A percentile compares a stretch with the other conserved stretches of the same genome.
These are phyloP conservation scores for Phanerochaete sordida DNA, from an alignment of 768 basidiomycete species.

Conservation along the genomic window DNA sequence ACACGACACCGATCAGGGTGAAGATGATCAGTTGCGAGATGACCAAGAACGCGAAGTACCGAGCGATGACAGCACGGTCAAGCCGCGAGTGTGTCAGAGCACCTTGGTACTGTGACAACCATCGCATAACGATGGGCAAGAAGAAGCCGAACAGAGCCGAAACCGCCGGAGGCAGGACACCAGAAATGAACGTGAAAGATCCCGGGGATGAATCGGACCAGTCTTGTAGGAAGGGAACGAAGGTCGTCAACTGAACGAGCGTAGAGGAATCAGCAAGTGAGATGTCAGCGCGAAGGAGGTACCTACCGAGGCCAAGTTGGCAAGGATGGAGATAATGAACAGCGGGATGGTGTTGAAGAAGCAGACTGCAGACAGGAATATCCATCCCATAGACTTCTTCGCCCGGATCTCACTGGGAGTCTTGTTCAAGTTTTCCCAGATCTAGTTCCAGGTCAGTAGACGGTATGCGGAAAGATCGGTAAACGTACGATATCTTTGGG, in stretches of 20 bases:
- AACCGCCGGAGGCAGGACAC: constrained; percentile 88
- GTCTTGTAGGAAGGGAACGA: constrained; percentile 67
- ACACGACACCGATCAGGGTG: constrained; percentile 86
- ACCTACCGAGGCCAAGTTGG: constrained; percentile 81
- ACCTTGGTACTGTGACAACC: constrained; percentile 70
- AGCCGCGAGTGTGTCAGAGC: constrained; percentile 69
- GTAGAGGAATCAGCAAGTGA: too few species aligned
- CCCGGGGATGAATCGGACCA: constrained; percentile 65
- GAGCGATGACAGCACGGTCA: constrained; percentile 87
- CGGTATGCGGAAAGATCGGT: too few species aligned
- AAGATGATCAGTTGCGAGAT: constrained; percentile 94
- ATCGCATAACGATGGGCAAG: constrained; percentile 89
- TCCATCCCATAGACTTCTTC: constrained; percentile 72
- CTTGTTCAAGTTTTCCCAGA: constrained; percentile 89
- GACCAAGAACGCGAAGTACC: constrained; percentile 92
- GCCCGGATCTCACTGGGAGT: constrained; percentile 61
- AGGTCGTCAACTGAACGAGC: constrained; percentile 49
- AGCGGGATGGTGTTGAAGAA: constrained; percentile 95
- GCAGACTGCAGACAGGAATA: constrained; percentile 74
- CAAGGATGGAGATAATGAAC: constrained; percentile 83
- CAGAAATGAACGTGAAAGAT: constrained; percentile 83
- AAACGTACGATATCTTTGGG: constrained; percentile 79
- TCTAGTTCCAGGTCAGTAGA: constrained; percentile 44
- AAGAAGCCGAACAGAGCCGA: constrained; percentile 88
- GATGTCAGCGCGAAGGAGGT: background rate